Conservation (phyloP, 495 filamentous ascomycete genomes). For the Penicillium robsamsonii region DNA sequence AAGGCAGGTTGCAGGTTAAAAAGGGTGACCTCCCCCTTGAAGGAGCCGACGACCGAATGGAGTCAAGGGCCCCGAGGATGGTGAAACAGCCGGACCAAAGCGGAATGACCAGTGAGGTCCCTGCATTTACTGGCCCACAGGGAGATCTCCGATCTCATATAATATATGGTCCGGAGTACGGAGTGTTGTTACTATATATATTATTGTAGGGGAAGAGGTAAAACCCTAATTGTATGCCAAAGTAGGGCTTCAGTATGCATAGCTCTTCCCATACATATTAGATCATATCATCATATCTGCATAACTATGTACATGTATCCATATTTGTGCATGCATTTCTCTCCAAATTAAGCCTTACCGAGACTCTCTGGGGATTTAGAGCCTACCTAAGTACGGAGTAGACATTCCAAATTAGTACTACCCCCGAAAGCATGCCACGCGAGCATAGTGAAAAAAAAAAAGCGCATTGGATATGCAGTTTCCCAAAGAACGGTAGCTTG, state of each 20-base stretch:
- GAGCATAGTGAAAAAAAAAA: background rate
- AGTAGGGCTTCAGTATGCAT: background rate
- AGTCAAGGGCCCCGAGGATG: slow-evolving; percentile 40
- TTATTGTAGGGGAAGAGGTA: background rate
- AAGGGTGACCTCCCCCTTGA: slow-evolving; percentile 13
- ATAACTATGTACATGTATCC: background rate
- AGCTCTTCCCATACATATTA: background rate
- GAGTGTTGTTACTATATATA: background rate
- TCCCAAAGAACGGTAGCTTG: background rate
- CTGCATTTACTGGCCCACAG: slow-evolving; percentile 22
- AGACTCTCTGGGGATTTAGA: background rate
- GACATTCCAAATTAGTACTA: slow-evolving; percentile 5
- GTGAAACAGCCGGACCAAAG: slow-evolving; percentile 33
- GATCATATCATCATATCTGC: background rate
- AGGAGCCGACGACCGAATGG: slow-evolving; percentile 22
- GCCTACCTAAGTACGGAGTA: background rate
- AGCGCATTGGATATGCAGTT: background rate
- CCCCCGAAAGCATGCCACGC: slow-evolving; percentile 6
- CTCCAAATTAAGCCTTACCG: slow-evolving; percentile 1
- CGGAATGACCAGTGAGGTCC: slow-evolving; percentile 22
- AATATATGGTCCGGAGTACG: background rate
- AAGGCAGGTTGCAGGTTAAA: slow-evolving; percentile 32
- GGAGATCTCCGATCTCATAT: background rate
- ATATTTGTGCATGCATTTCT: background rate
- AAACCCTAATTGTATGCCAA: background rate